Evolutionary conservation across 192 early-diverging fungal genomes (phyloP).

Genomic region (Backusella circina): DNA sequence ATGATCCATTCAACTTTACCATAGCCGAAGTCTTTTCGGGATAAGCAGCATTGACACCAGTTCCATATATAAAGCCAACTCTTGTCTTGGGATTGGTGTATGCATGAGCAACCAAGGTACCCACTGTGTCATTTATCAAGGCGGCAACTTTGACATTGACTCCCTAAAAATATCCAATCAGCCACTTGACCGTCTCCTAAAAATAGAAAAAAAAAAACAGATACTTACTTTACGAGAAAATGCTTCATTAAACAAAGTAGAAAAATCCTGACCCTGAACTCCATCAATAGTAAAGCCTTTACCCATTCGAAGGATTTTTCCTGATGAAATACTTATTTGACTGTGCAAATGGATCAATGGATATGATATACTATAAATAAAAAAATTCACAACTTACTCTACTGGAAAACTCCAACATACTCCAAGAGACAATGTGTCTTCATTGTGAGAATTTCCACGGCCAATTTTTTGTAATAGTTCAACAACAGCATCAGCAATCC

Average conservation of each 20-base stretch:
- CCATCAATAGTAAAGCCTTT: slow-evolving; percentile 85
- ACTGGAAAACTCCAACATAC: slow-evolving; percentile 85
- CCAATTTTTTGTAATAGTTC: slow-evolving; percentile 17
- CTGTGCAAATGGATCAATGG: slow-evolving; percentile 24
- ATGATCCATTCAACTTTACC: slow-evolving; percentile 57
- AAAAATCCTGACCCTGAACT: slow-evolving; percentile 78
- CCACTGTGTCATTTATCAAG: slow-evolving; percentile 95
- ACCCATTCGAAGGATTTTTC: slow-evolving; percentile 53
- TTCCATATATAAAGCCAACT: slow-evolving; percentile 89
- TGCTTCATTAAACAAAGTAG: slow-evolving; percentile 75
- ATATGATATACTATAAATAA: neutral
- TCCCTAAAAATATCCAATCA: slow-evolving; percentile 23
- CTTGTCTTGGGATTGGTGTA: slow-evolving; percentile 76
- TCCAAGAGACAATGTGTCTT: slow-evolving; percentile 45
- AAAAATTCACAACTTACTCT: slow-evolving; percentile 45
- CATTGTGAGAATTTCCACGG: neutral
- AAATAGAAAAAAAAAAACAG: neutral
- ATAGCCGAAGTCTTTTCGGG: slow-evolving; percentile 76
- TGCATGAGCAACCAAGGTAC: slow-evolving; percentile 85
- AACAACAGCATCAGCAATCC: slow-evolving; percentile 63
- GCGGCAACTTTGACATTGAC: slow-evolving; percentile 78
- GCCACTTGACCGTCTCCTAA: slow-evolving; percentile 43
- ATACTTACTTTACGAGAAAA: slow-evolving; percentile 54
- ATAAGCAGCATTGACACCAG: slow-evolving; percentile 95
- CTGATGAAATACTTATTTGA: slow-evolving; percentile 46